Evolutionary conservation across 1,284 basidiomycete species (phyloP).

Genomic region (Ceratobasidium sp.): DNA sequence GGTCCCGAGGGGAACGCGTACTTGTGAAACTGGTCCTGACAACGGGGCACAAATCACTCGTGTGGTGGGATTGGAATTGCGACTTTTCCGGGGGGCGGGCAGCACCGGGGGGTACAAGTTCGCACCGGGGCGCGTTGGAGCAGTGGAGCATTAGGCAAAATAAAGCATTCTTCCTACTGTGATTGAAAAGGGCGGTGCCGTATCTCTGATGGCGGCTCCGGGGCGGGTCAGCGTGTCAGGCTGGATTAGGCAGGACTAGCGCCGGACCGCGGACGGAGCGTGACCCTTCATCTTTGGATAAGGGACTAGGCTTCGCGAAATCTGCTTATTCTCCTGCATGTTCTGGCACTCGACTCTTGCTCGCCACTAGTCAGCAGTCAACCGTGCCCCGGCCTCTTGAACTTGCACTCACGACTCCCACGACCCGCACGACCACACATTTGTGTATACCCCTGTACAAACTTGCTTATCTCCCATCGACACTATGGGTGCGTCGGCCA

Average conservation of each 20-base stretch:
- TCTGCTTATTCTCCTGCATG: conserved; percentile 3
- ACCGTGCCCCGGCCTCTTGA: background rate
- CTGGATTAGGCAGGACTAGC: background rate
- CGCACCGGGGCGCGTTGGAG: background rate
- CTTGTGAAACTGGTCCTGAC: too few relatives aligned
- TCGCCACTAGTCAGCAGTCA: background rate
- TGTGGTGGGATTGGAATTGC: too few relatives aligned
- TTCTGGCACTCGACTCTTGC: conserved; percentile 19
- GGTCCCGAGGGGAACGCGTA: too few relatives aligned
- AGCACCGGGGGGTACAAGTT: background rate
- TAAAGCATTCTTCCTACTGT: too few relatives aligned
- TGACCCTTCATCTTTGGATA: conserved; percentile 6
- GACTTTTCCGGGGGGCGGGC: too few relatives aligned
- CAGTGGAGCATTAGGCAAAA: background rate
- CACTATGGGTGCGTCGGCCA: conserved; percentile 16
- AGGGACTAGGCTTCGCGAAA: conserved; percentile 1
- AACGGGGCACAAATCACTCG: too few relatives aligned
- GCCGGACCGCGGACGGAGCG: conserved; percentile 1
- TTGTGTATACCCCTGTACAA: conserved; percentile 19
- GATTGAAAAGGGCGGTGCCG: too few relatives aligned
- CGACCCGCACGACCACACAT: conserved; percentile 30
- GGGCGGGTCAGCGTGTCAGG: background rate
- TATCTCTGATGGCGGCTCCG: too few relatives aligned
- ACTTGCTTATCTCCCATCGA: background rate
- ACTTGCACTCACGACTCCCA: conserved; percentile 21